Evolutionary conservation across 768 basidiomycete genomes (phyloP).

Genomic region (Cytidiella melzeri): DNA sequence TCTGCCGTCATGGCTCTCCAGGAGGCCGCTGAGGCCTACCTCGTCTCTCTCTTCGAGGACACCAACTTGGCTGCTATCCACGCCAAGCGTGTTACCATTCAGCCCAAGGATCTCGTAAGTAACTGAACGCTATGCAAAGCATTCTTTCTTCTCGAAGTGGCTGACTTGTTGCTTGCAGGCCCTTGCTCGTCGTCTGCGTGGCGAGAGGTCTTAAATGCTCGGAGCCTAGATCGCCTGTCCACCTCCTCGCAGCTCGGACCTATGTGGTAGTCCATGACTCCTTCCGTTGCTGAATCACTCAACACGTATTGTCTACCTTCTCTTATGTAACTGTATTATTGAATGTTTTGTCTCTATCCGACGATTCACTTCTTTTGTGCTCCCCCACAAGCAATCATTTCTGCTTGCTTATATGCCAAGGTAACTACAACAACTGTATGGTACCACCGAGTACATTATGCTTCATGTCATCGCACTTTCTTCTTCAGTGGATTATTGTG

Average conservation of each 20-base stretch:
- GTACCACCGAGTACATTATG: no score
- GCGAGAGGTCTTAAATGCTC: slow-evolving; percentile 59
- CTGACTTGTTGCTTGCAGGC: slow-evolving; percentile 31
- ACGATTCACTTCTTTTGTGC: no score
- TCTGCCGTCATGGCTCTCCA: slow-evolving; percentile 88
- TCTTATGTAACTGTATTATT: no score
- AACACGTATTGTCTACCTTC: not conserved
- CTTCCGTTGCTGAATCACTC: not conserved
- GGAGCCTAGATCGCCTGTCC: not conserved
- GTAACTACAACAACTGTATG: no score
- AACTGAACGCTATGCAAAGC: not conserved
- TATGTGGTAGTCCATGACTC: not conserved
- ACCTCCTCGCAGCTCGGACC: not conserved
- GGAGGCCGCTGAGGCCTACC: slow-evolving; percentile 81
- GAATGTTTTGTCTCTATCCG: no score
- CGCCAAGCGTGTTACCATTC: slow-evolving; percentile 80
- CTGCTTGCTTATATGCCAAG: no score
- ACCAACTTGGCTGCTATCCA: slow-evolving; percentile 84
- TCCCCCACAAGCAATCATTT: no score
- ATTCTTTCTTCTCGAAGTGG: not conserved
- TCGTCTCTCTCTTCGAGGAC: slow-evolving; percentile 75
- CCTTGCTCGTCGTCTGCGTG: slow-evolving; percentile 71
- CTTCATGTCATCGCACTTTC: no score
- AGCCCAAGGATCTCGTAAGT: slow-evolving; percentile 77
- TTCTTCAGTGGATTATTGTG: no score